Percentiles rank a stretch among this genome's conserved stretches.
phyloP scores from a whole-genome alignment of 768 basidiomycete species.

The Candolleomyces aberdarensis region DNA sequence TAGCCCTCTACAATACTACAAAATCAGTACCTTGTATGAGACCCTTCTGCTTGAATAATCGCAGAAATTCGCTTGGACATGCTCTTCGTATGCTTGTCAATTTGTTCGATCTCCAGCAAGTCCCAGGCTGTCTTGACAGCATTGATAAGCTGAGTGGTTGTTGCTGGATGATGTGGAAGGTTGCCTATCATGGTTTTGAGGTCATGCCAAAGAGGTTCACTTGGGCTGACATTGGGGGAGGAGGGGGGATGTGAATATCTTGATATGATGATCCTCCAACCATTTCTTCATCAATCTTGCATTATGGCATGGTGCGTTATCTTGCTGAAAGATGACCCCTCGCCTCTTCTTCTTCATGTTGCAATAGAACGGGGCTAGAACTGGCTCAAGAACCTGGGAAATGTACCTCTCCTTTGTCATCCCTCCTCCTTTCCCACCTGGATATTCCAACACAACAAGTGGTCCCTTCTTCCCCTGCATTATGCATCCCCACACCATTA shows the following conservation, averaged over 20 bases:
- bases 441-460: constrained; percentile 21
- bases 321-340: constrained; percentile 2
- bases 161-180: no score
- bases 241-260: neutral
- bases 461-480: constrained; percentile 18
- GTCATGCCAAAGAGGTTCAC: no score
- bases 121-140: no score
- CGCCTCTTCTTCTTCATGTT: neutral
- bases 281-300: neutral
- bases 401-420: constrained; percentile 15
- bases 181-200: no score
- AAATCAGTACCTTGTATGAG: no score
- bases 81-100: no score
- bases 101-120: no score
- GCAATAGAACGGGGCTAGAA: constrained; percentile 12
- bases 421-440: constrained; percentile 17
- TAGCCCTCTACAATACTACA: no score
- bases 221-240: no score
- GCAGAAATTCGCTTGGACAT: no score
- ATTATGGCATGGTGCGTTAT: neutral
- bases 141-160: no score
- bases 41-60: no score
- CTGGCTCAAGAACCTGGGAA: constrained; percentile 19
- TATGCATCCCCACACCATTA: constrained; percentile 16
- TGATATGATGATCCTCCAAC: neutral